These are phyloP conservation scores for Cyclotella sp. DNA, from an alignment of 108 stramenopile species.

Conservation along the genomic window DNA sequence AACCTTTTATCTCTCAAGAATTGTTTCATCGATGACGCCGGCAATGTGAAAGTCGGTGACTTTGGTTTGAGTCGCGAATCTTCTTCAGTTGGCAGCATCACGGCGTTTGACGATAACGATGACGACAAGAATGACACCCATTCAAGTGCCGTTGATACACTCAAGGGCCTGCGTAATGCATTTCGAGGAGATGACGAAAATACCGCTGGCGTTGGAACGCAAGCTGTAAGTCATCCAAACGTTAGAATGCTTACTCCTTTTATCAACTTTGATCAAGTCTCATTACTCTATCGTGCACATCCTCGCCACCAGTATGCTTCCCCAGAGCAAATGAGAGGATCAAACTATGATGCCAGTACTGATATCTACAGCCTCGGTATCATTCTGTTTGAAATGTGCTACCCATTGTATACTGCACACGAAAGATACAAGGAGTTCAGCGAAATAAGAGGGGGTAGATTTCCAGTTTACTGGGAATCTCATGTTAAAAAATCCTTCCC, in stretches of 20 bases:
- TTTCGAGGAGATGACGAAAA: constrained; percentile 55
- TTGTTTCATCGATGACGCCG: constrained; percentile 84
- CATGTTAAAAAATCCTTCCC: constrained; percentile 62
- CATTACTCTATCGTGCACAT: no score
- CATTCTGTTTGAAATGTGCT: constrained; percentile 95
- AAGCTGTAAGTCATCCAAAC: constrained; percentile 31
- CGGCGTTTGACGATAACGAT: constrained; percentile 24
- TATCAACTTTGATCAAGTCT: no score
- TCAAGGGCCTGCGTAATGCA: background rate
- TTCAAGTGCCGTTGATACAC: constrained; percentile 1
- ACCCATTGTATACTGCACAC: constrained; percentile 90
- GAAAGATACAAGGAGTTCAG: constrained; percentile 60
- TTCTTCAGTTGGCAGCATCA: constrained; percentile 35
- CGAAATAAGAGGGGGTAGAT: constrained; percentile 38
- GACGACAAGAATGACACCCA: constrained; percentile 1
- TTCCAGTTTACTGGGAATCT: constrained; percentile 70
- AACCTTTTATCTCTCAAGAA: constrained; percentile 39
- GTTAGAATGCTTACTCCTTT: no score
- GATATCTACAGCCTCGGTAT: constrained; percentile 95
- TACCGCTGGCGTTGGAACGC: constrained; percentile 93
- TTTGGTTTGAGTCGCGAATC: constrained; percentile 86
- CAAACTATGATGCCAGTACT: constrained; percentile 92
- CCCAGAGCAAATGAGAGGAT: constrained; percentile 93
- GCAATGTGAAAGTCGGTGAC: constrained; percentile 88
- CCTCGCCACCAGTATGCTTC: constrained; percentile 67